Percentiles rank a stretch among this genome's conserved stretches.
Conservation (phyloP, 2,329 filamentous ascomycete genomes). For the Diaporthe sp. region DNA sequence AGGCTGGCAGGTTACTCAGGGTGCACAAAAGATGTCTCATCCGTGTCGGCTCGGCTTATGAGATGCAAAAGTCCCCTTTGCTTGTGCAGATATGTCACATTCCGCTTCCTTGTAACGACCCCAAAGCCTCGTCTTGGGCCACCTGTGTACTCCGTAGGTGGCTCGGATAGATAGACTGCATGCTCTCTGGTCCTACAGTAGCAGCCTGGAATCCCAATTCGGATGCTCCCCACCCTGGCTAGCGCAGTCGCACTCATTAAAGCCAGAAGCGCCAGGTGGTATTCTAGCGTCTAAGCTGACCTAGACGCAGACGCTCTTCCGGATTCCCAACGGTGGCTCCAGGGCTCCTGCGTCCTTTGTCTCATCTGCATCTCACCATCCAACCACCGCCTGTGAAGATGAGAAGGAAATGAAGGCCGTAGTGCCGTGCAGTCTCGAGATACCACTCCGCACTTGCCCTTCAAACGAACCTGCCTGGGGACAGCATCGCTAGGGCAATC, state of each 20-base stretch:
- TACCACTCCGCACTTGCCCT: neutral
- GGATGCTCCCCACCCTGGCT: conserved; percentile 9
- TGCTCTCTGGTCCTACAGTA: no score
- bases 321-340: conserved; percentile 8
- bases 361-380: neutral
- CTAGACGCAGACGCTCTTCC: conserved; percentile 5
- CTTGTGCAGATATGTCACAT: neutral
- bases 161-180: neutral
- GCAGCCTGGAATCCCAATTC: neutral
- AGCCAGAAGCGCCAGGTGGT: conserved; percentile 4
- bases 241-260: neutral
- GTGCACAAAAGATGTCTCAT: neutral
- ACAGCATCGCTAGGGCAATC: neutral
- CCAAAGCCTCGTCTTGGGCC: neutral
- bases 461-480: neutral
- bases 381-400: neutral
- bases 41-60: neutral
- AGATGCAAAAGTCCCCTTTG: neutral
- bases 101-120: neutral
- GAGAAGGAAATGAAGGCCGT: neutral
- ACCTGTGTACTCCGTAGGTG: neutral
- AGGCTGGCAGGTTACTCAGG: no score
- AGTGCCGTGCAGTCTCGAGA: neutral
- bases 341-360: neutral
- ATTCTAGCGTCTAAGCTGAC: conserved; percentile 16